Percentiles rank a stretch among this genome's conserved stretches.
These are phyloP conservation scores for Lentinula edodes DNA, from an alignment of 768 basidiomycete genomes.

Conservation along the genomic window DNA sequence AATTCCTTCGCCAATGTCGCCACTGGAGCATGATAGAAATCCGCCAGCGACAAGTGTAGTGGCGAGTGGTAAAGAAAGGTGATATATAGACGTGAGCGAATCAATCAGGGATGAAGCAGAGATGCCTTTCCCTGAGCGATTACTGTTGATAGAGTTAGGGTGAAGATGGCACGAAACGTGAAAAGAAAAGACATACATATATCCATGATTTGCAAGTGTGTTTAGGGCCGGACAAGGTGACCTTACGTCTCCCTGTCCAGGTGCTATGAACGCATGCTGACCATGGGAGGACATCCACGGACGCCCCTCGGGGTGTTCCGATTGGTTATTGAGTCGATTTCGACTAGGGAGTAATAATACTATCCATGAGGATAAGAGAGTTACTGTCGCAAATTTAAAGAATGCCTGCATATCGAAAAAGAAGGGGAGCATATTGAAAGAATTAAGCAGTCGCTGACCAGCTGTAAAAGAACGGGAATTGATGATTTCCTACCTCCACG, in stretches of 20 bases:
- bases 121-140: slow-evolving; percentile 2
- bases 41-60: slow-evolving; percentile 12
- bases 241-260: background rate
- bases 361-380: background rate
- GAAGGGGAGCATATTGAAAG: background rate
- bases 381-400: background rate
- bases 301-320: background rate
- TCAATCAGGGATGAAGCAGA: background rate
- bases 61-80: background rate
- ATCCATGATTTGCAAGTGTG: slow-evolving; percentile 5
- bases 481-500: no score
- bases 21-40: slow-evolving; percentile 23
- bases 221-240: slow-evolving; percentile 6
- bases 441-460: background rate
- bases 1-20: slow-evolving; percentile 19
- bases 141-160: background rate
- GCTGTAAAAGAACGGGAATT: background rate
- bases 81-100: background rate
- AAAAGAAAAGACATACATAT: background rate
- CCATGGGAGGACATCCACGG: background rate
- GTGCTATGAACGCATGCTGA: background rate
- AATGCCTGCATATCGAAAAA: background rate
- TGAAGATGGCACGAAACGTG: background rate
- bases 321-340: background rate
- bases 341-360: background rate